Percentiles rank a stretch among this genome's conserved stretches.
Conservation (phyloP, 1,139 yeast genomes). For the Lodderomyces margitis region DNA sequence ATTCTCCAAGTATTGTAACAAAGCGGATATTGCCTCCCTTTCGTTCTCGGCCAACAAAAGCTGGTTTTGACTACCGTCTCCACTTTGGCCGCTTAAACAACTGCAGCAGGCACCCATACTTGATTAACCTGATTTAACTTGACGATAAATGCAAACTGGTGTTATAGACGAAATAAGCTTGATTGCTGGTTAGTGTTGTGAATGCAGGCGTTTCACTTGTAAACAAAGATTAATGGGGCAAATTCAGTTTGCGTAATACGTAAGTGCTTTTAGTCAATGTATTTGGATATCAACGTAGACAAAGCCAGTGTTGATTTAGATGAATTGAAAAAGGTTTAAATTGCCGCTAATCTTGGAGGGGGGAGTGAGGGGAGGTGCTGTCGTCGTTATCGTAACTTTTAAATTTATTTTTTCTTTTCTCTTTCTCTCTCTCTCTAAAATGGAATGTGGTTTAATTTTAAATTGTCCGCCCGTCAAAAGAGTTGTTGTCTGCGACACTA, state of each 20-base stretch:
- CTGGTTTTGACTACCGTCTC: slow-evolving; percentile 63
- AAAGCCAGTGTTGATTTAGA: too few species aligned
- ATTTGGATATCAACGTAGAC: too few species aligned
- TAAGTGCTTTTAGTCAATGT: too few species aligned
- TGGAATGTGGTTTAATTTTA: background rate
- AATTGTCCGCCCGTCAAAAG: too few species aligned
- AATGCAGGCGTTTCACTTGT: too few species aligned
- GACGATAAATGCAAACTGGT: too few species aligned
- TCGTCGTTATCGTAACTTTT: background rate
- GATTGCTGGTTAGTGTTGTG: too few species aligned
- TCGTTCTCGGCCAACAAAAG: slow-evolving; percentile 90
- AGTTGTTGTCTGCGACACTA: background rate
- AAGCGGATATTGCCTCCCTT: slow-evolving; percentile 90
- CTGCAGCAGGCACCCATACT: slow-evolving; percentile 71
- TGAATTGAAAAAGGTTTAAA: too few species aligned
- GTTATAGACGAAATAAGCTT: too few species aligned
- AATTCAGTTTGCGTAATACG: too few species aligned
- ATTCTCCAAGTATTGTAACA: slow-evolving; percentile 85
- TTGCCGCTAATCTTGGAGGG: background rate
- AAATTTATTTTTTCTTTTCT: background rate
- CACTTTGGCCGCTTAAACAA: slow-evolving; percentile 43
- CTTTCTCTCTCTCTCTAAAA: background rate
- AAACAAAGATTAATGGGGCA: too few species aligned
- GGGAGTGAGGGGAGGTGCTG: background rate
- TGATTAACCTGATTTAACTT: too few species aligned